A percentile compares a stretch with the other conserved stretches of the same genome.
Evolutionary conservation across 2,329 filamentous ascomycete species (phyloP).

Genomic region (Penicillium psychrosexuale): DNA sequence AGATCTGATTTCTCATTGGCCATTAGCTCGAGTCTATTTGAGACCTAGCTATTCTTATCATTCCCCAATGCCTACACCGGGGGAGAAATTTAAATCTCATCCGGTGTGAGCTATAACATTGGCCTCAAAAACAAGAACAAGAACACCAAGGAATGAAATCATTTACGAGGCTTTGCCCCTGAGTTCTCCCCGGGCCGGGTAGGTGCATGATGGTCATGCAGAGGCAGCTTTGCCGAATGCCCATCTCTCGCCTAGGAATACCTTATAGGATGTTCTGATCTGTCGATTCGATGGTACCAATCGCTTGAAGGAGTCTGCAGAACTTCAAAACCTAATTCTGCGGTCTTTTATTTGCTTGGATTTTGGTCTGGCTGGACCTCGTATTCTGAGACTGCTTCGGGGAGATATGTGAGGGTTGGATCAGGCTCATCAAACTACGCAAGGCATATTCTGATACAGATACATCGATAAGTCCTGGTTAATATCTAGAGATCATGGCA

Average conservation of each 20-base stretch:
- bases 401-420: background rate
- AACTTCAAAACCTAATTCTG: background rate
- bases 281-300: background rate
- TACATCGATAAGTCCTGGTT: background rate
- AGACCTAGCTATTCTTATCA: background rate
- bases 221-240: background rate
- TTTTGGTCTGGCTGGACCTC: too few relatives aligned
- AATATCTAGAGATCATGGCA: background rate
- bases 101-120: background rate
- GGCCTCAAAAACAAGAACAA: background rate
- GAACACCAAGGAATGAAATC: background rate
- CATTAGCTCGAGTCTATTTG: background rate
- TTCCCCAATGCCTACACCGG: background rate
- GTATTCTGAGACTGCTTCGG: background rate
- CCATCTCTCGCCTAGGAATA: background rate
- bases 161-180: background rate
- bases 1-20: too few relatives aligned
- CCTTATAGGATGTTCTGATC: background rate
- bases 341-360: background rate
- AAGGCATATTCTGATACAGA: background rate
- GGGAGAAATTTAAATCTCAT: background rate
- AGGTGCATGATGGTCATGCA: background rate
- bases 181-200: background rate
- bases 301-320: background rate
- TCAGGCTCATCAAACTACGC: too few relatives aligned